Percentiles rank a stretch among this genome's conserved stretches.
These are phyloP conservation scores for Microsporum canis DNA, from an alignment of 2,329 filamentous ascomycete species.

Conservation along the genomic window DNA sequence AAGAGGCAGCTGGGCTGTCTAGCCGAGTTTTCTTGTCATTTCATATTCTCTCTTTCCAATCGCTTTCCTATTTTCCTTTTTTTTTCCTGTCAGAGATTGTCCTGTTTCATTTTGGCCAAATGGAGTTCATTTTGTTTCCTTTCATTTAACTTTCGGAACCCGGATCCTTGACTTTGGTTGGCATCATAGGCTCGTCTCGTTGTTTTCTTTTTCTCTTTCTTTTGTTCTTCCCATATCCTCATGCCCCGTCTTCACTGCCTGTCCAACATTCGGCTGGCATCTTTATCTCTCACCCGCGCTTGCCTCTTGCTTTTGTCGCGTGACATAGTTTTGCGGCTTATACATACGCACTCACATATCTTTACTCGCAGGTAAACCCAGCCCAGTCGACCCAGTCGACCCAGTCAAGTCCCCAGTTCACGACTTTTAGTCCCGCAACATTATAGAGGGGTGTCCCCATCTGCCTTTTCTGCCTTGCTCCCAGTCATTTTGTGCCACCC, in stretches of 20 bases:
- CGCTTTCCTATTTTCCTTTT: neutral
- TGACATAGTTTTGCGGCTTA: constrained; percentile 1
- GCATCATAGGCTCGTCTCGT: neutral
- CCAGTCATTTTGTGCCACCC: neutral
- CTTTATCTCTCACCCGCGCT: constrained; percentile 1
- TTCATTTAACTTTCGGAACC: constrained; percentile 1
- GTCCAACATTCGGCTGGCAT: neutral
- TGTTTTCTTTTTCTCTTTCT: neutral
- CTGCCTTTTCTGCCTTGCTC: neutral
- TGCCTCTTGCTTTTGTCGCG: neutral
- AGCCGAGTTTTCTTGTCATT: constrained; percentile 4
- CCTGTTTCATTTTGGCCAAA: neutral
- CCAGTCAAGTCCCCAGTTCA: neutral
- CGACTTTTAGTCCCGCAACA: neutral
- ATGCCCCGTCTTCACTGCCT: neutral
- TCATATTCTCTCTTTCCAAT: neutral
- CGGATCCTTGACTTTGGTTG: neutral
- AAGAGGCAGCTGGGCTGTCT: constrained; percentile 61
- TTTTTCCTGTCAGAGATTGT: neutral
- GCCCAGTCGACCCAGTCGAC: neutral
- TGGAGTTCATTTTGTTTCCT: neutral
- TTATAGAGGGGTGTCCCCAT: neutral
- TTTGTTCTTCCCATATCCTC: neutral
- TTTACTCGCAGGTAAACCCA: neutral
- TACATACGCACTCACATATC: neutral